Base-by-base conservation (phyloP, 352 stramenopile species). In the Phytophthora nicotianae region DNA sequence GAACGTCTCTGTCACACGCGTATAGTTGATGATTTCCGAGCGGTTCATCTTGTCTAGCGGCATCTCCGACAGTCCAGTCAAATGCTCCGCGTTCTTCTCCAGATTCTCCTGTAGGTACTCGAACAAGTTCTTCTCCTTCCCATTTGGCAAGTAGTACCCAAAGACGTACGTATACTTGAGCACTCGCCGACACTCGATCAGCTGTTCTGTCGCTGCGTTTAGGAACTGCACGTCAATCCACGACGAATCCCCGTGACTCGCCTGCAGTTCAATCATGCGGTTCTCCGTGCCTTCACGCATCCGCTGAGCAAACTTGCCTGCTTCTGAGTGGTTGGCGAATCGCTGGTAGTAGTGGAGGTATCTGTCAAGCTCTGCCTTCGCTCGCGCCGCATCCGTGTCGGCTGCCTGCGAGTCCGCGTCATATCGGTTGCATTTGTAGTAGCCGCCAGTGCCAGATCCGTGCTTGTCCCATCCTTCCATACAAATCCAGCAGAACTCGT, bases 291-390 rank as follows among this genome's bases (percentile, higher is more conserved):
- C 84, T 69, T 98, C 92, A 26, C 97, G 87, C 82, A 98, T 97
- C 59, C 97, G 97, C 56, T 96, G 85, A 2, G 97, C 97, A 88
- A 99, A 99, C 62, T 98, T 98, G 58, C 98, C 91, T 5, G 95
- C 97, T 58, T 98, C 86, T 10, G 95, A 89, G 77, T 99, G 97
- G 50, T 97, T 97, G 47, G 98, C 96, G 46, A 95, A 99, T 26
- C 97, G 95, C 77, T 99, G 95, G 87, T 99, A 99, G 77, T 99
- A 99, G 77, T 99, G 97, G 43, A 99, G 79, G 79, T 99, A 99
- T 37, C 97, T 90, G 75, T 99, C 96, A 51, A 99, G 81, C 69
- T 99, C 96, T 0, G 91, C 90, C 74, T 99, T 98, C 5, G 97
- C 97, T 20, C 89, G 87, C 6, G 95, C 91, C 3, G 84, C 90